Percentiles rank a stretch among this genome's conserved stretches.
These are phyloP conservation scores for Hypomontagnella submonticulosa DNA, from an alignment of 495 filamentous ascomycete species.

Conservation along the genomic window DNA sequence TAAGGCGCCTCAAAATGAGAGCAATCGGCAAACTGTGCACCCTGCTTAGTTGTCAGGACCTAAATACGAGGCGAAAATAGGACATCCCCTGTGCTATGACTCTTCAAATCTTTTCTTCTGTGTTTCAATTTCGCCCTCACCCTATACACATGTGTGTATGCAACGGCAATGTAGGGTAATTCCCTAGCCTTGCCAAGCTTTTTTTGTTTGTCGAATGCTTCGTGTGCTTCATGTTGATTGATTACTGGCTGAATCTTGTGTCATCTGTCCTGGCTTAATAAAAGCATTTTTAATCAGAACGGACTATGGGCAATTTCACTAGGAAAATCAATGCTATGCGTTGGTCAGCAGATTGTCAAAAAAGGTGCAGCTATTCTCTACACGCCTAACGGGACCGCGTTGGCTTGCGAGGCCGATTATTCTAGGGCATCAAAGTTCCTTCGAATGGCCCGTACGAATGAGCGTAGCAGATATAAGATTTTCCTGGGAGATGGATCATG, in stretches of 20 bases:
- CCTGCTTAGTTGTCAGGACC: slow-evolving; percentile 37
- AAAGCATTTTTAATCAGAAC: not conserved
- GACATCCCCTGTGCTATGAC: slow-evolving; percentile 15
- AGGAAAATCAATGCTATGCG: slow-evolving; percentile 25
- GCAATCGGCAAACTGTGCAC: slow-evolving; percentile 33
- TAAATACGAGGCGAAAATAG: slow-evolving; percentile 41
- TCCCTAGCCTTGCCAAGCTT: slow-evolving; percentile 10
- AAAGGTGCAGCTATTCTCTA: slow-evolving; percentile 29
- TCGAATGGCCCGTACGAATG: slow-evolving; percentile 12
- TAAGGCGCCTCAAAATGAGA: slow-evolving; percentile 14
- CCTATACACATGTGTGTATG: slow-evolving; percentile 6
- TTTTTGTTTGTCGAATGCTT: slow-evolving; percentile 22
- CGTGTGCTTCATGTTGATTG: slow-evolving; percentile 28
- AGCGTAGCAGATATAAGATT: slow-evolving; percentile 33
- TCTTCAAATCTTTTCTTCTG: slow-evolving; percentile 19
- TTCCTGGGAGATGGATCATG: slow-evolving; percentile 39
- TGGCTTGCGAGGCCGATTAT: slow-evolving; percentile 26
- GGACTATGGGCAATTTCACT: slow-evolving; percentile 3
- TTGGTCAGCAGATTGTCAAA: slow-evolving; percentile 36
- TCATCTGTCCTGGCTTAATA: not conserved
- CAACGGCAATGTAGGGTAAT: slow-evolving; percentile 2
- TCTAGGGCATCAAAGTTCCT: slow-evolving; percentile 17
- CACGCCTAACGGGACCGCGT: slow-evolving; percentile 29
- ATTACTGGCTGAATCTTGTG: not conserved
- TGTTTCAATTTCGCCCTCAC: slow-evolving; percentile 15